A percentile compares a stretch with the other conserved stretches of the same genome.
These are phyloP conservation scores for Yamadazyma triangularis DNA, from an alignment of 1,139 yeast species.

Conservation along the genomic window DNA sequence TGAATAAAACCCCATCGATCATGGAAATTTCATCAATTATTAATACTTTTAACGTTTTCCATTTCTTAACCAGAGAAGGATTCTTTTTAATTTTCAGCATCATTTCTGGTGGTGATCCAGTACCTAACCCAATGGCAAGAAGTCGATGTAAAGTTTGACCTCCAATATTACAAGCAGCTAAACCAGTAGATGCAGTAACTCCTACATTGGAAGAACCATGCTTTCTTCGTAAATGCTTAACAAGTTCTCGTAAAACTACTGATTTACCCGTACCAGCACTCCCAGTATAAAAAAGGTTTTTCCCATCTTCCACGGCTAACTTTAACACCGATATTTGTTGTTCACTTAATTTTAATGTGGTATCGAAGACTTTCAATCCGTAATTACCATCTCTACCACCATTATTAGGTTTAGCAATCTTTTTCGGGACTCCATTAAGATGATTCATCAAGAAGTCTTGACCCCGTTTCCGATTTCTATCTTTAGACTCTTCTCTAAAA, in stretches of 20 bases:
- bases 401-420: conserved; percentile 2
- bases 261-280: conserved; percentile 96
- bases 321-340: conserved; percentile 71
- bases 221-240: conserved; percentile 48
- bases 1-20: conserved; percentile 67
- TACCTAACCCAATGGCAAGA: conserved; percentile 81
- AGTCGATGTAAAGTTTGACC: conserved; percentile 83
- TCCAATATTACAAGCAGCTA: conserved; percentile 90
- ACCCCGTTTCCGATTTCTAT: not conserved
- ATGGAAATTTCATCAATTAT: conserved; percentile 81
- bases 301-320: conserved; percentile 53
- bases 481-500: not conserved
- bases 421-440: conserved; percentile 1
- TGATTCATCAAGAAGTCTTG: not conserved
- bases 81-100: conserved; percentile 45
- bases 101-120: conserved; percentile 33
- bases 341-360: conserved; percentile 21
- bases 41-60: conserved; percentile 60
- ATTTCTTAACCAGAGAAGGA: conserved; percentile 40
- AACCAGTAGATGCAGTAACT: conserved; percentile 88
- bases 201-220: conserved; percentile 57
- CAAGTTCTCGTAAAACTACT: conserved; percentile 65
- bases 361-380: no score
- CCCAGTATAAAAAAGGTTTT: conserved; percentile 68
- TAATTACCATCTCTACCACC: not conserved